Conservation (phyloP, 306 rosid genomes). For the Inga oerstediana region DNA sequence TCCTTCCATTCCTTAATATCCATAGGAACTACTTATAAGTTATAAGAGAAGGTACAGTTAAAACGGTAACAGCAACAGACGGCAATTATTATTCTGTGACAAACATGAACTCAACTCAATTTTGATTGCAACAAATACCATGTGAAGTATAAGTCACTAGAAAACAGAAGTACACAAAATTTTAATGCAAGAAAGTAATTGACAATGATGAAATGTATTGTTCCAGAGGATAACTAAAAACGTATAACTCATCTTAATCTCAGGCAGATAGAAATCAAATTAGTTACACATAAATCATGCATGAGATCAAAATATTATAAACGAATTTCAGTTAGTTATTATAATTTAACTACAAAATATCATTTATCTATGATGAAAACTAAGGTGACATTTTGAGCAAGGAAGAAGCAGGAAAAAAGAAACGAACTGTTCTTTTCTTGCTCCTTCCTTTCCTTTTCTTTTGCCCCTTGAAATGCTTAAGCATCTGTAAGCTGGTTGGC, state of each 20-base stretch:
- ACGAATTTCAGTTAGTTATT: neutral
- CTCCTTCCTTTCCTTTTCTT: neutral
- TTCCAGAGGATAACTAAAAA: neutral
- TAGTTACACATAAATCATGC: neutral
- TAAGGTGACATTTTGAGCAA: neutral
- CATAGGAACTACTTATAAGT: neutral
- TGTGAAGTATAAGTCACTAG: neutral
- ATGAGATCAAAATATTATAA: neutral
- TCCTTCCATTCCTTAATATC: conserved; percentile 81
- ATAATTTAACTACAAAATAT: neutral
- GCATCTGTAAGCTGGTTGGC: neutral
- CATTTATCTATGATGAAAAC: neutral
- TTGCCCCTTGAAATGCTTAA: neutral
- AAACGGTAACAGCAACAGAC: neutral
- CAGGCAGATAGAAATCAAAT: neutral
- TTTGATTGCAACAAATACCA: neutral
- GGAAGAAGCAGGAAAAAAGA: neutral
- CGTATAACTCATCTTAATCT: neutral
- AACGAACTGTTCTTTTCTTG: neutral
- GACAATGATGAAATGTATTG: neutral
- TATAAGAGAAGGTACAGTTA: neutral
- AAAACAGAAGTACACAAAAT: neutral
- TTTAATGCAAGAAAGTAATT: neutral
- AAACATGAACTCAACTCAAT: neutral
- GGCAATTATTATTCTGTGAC: neutral